Percentiles rank a stretch among this genome's conserved stretches.
Conservation (phyloP, 2,329 filamentous ascomycete species). For the Aspergillus pseudonomiae region DNA sequence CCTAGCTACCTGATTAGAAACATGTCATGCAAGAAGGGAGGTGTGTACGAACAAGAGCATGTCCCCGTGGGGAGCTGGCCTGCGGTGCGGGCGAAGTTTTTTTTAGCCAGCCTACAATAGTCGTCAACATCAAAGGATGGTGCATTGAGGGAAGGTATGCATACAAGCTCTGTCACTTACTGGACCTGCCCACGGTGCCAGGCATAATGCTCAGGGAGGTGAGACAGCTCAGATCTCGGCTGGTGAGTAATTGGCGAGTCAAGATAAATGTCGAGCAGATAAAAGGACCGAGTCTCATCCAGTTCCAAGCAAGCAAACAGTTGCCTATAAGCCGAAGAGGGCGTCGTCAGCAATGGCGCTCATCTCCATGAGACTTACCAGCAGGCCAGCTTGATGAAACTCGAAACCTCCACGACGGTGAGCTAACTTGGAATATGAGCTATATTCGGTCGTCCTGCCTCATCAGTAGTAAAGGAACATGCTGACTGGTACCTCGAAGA, state of each 20-base stretch:
- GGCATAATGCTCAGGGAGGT: conserved; percentile 17
- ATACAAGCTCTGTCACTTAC: conserved; percentile 24
- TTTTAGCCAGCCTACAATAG: conserved; percentile 21
- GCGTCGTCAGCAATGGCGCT: neutral
- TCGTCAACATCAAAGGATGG: neutral
- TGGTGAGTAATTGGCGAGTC: neutral
- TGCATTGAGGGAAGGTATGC: neutral
- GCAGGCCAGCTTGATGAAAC: neutral
- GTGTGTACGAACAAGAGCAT: conserved; percentile 10
- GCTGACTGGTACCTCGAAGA: neutral
- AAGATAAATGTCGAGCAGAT: neutral
- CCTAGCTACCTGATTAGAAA: neutral
- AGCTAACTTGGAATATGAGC: neutral
- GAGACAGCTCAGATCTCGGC: neutral
- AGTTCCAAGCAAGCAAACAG: neutral
- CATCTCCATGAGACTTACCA: neutral
- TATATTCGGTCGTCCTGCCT: neutral
- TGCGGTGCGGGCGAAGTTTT: conserved; percentile 10
- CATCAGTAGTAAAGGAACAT: neutral
- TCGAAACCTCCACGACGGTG: neutral
- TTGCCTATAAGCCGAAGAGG: neutral
- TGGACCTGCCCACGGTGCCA: conserved; percentile 22
- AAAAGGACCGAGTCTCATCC: neutral
- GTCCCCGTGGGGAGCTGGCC: conserved; percentile 9
- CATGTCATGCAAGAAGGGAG: neutral